Evolutionary conservation across 106 monocot species (phyloP), one percentile per base, ranked within the genome.

Genomic region (Agapanthus africanus): DNA sequence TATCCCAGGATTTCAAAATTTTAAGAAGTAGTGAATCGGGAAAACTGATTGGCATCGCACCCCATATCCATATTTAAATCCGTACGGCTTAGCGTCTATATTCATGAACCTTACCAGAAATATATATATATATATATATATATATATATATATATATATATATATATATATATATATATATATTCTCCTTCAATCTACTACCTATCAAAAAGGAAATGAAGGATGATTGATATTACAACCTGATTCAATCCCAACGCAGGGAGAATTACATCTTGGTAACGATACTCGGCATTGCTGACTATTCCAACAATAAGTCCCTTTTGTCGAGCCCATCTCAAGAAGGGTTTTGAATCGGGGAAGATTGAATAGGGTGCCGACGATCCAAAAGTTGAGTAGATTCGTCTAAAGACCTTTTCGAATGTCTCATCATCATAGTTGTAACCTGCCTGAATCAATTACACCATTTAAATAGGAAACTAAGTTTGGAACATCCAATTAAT

Each of bases 401-500:
- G 83, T 41, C 46, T 81, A 70, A 95, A 95, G 6, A 95, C 85
- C 71, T 88, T 95, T 50, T 95, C 91, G 59, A 95, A 95, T 74
- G 95, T 95, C 59, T 83, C 91, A 5, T 88, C 88, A 70, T 95
- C 91, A 70, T 95, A 95, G 21, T 95, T 77, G 47, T 95, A 95
- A 33, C 95, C 95, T 56, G 91, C 95, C 94, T 95, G 83, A 70
- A 74, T 49, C 3, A 62, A 42, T 54, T 33, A n/a, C 28, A 67
- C 27, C n/a, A n/a, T n/a, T n/a, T n/a, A n/a, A 44, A 44, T 57
- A 14, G 7, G 56, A 30, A 57, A 57, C 30, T 57, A 57, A 22
- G 8, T 25, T 25, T 26, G 7, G 0, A 25, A n/a, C n/a, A 1
- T 54, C 13, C 14, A n/a, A n/a, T n/a, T n/a, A n/a, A n/a, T n/a